phyloP scores from a whole-genome alignment of 1,284 basidiomycete species.

The Termitomyces sp. region DNA sequence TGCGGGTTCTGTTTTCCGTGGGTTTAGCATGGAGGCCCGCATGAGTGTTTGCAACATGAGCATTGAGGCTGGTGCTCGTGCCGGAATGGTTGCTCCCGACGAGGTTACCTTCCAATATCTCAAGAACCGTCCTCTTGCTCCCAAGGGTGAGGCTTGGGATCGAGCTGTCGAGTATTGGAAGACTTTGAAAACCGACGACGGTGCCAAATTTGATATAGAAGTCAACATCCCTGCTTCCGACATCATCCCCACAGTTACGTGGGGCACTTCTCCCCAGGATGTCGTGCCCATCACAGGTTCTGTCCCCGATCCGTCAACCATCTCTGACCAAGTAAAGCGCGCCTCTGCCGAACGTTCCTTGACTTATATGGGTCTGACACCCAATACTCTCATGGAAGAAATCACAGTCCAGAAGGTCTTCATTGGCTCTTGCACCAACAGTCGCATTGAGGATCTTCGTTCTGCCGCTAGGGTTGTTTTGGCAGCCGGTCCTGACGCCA shows the following conservation, averaged over 20 bases:
- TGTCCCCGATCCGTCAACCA: conserved; percentile 77
- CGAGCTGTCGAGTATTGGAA: conserved; percentile 87
- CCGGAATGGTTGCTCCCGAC: conserved; percentile 95
- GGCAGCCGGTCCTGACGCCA: conserved; percentile 70
- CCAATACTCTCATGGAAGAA: conserved; percentile 83
- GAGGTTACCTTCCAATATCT: conserved; percentile 90
- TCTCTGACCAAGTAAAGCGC: conserved; percentile 64
- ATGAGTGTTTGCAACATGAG: conserved; percentile 99
- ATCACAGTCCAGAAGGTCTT: conserved; percentile 91
- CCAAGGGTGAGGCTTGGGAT: conserved; percentile 89
- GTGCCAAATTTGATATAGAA: conserved; percentile 87
- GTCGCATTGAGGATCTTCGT: conserved; percentile 92
- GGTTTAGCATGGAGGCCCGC: conserved; percentile 91
- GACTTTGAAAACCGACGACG: conserved; percentile 80
- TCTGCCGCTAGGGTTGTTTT: conserved; percentile 83
- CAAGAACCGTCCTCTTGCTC: conserved; percentile 78
- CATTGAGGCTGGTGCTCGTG: conserved; percentile 93
- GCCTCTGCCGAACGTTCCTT: conserved; percentile 78
- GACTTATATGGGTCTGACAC: conserved; percentile 86
- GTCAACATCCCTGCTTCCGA: conserved; percentile 84
- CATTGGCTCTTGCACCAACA: conserved; percentile 96
- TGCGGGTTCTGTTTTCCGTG: conserved; percentile 87
- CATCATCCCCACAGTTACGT: conserved; percentile 92
- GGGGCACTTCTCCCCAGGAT: conserved; percentile 96
- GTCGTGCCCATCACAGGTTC: conserved; percentile 82